Percentiles rank a stretch among this genome's conserved stretches.
Conservation (phyloP, 805 yeast genomes). For the Yamadazyma ubonensis region DNA sequence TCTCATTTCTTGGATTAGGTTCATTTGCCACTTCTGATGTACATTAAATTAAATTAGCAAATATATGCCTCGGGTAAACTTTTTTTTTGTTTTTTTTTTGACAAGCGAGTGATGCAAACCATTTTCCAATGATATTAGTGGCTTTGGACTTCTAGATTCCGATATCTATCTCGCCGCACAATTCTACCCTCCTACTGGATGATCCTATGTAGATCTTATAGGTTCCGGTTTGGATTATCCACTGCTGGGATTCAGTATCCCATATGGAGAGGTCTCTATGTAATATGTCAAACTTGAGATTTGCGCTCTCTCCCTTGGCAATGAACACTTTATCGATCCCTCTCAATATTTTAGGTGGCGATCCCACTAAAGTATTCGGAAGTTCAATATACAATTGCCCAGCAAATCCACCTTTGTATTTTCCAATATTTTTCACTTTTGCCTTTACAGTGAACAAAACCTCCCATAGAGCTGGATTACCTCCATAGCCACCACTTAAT, state of each 20-base stretch:
- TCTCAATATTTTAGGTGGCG: constrained; percentile 53
- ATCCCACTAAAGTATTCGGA: constrained; percentile 46
- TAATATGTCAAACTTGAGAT: constrained; percentile 43
- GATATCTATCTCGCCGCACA: constrained; percentile 46
- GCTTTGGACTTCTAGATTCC: constrained; percentile 18
- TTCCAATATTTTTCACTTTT: constrained; percentile 48
- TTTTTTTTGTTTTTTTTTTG: background rate
- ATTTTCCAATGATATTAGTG: constrained; percentile 2
- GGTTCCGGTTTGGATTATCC: constrained; percentile 57
- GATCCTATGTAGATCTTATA: constrained; percentile 53
- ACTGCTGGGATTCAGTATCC: constrained; percentile 55
- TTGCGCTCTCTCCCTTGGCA: constrained; percentile 38
- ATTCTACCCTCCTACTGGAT: constrained; percentile 46
- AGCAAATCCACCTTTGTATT: constrained; percentile 46
- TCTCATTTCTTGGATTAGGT: too few species aligned
- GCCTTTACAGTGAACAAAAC: constrained; percentile 46
- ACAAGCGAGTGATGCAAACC: constrained; percentile 1
- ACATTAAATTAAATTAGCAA: background rate
- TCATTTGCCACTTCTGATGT: background rate
- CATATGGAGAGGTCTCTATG: constrained; percentile 57
- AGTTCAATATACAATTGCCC: constrained; percentile 55
- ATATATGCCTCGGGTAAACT: background rate
- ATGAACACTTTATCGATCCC: constrained; percentile 57
- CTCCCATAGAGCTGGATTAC: constrained; percentile 62
- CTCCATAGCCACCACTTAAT: constrained; percentile 55